Evolutionary conservation across 1,284 basidiomycete genomes (phyloP).

Genomic region (Melanopsichium pennsylvanicum): DNA sequence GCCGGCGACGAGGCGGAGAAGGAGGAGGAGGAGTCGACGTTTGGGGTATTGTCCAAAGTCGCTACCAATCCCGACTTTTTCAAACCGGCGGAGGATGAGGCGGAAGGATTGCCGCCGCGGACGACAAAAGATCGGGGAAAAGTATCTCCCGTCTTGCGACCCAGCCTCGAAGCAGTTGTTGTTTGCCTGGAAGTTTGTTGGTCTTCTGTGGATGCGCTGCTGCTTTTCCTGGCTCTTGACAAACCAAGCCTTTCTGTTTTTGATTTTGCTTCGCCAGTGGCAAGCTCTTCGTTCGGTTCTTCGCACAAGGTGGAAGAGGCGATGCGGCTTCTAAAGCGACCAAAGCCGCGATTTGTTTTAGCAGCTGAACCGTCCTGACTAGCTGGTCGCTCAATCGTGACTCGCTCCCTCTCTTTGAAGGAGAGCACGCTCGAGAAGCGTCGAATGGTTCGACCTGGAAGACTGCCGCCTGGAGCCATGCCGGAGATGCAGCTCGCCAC

Average conservation of each 20-base stretch:
- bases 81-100: background rate
- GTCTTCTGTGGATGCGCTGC: conserved; percentile 1
- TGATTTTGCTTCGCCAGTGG: background rate
- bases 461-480: conserved; percentile 18
- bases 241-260: too few relatives aligned
- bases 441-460: conserved; percentile 17
- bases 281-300: conserved; percentile 14
- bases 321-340: conserved; percentile 30
- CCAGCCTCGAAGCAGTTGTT: conserved; percentile 4
- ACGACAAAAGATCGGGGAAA: conserved; percentile 20
- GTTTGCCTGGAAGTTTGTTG: background rate
- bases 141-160: conserved; percentile 18
- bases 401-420: conserved; percentile 23
- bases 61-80: background rate
- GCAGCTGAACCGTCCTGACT: conserved; percentile 22
- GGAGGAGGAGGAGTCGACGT: conserved; percentile 12
- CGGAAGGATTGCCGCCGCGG: conserved; percentile 4
- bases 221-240: background rate
- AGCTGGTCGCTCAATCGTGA: conserved; percentile 18
- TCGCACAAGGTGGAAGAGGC: conserved; percentile 22
- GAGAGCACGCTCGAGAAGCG: conserved; percentile 41
- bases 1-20: too few relatives aligned
- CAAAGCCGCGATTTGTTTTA: conserved; percentile 20
- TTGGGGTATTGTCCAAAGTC: conserved; percentile 1
- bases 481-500: conserved; percentile 23